A percentile compares a stretch with the other conserved stretches of the same genome.
phyloP scores from a whole-genome alignment of 495 filamentous ascomycete genomes.

The Chaetomium cochliodes region DNA sequence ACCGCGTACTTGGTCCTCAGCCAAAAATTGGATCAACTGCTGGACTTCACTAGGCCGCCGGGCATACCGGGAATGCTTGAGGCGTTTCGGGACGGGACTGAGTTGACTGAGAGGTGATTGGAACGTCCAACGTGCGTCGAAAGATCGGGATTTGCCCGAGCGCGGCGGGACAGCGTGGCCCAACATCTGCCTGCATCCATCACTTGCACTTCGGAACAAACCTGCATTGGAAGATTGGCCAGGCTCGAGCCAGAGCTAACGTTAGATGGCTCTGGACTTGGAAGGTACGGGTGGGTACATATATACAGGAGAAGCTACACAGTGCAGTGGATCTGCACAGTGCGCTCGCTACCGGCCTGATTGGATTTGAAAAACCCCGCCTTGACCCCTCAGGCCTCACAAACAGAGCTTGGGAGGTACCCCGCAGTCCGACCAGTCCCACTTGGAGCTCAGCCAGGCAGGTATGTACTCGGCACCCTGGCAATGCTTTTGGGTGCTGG shows the following conservation, averaged over 20 bases:
- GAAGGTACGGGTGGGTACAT: too few species aligned
- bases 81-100: not conserved
- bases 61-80: not conserved
- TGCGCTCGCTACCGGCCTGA: too few species aligned
- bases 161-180: not conserved
- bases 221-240: not conserved
- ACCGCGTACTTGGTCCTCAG: too few species aligned
- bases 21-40: not conserved
- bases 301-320: too few species aligned
- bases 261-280: too few species aligned
- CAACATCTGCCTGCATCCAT: conserved; percentile 1
- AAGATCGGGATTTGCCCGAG: not conserved
- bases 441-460: too few species aligned
- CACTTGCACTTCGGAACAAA: not conserved
- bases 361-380: too few species aligned
- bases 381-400: too few species aligned
- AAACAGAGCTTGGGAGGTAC: not conserved
- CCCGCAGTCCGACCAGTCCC: not conserved
- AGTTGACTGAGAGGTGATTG: not conserved
- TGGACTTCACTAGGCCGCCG: not conserved
- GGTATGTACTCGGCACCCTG: too few species aligned
- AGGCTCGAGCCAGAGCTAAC: too few species aligned
- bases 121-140: not conserved
- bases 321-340: too few species aligned
- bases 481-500: not conserved